Base-by-base conservation (phyloP, 176 grass and related monocot species). In the Thalia dealbata region DNA sequence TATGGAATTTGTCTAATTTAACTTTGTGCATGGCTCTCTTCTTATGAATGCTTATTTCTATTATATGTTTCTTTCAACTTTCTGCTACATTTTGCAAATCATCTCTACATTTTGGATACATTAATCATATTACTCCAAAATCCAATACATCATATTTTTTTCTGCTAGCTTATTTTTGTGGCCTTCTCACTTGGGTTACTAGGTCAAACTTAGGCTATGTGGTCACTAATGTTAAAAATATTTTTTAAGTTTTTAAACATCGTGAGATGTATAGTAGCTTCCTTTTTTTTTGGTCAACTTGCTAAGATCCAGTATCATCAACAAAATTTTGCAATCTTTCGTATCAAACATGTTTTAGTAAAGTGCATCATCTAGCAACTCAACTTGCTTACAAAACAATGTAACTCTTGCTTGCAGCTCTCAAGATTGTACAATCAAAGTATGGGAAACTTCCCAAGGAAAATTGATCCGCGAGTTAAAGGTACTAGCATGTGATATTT, bases 351-450 rank as follows among this genome's bases (percentile, higher is more conserved):
- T 44, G 42, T n/a, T n/a, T n/a, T n/a, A n/a, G 6, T 8, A 10
- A 48, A 48, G 11, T 48, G 45, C 11, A 13, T 48, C 45, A 48
- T 48, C 11, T 9, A 48, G 45, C 45, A 48, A 8, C 11, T 48
- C 6, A 48, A 48, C 1, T 48, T 48, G 11, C 11, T 48, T 48
- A 48, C 45, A 48, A 9, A 48, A 10, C 10, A 48, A 48, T 60
- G 50, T 28, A 68, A 79, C 52, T 80, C 23, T 68, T 45, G 27
- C 3, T 66, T 59, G 80, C 81, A 97, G 95, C 75, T 97, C 95
- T 71, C 87, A 97, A 87, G 95, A 97, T 88, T 92, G 95, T 71
- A 86, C 23, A 61, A 97, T 92, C 75, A 97, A 97, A 91, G 95
- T 97, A 54, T 97, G 90, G 93, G 90, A 92, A 86, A 97, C 90